Base-by-base conservation (phyloP, 768 basidiomycete genomes). In the Lactifluus echinatus region DNA sequence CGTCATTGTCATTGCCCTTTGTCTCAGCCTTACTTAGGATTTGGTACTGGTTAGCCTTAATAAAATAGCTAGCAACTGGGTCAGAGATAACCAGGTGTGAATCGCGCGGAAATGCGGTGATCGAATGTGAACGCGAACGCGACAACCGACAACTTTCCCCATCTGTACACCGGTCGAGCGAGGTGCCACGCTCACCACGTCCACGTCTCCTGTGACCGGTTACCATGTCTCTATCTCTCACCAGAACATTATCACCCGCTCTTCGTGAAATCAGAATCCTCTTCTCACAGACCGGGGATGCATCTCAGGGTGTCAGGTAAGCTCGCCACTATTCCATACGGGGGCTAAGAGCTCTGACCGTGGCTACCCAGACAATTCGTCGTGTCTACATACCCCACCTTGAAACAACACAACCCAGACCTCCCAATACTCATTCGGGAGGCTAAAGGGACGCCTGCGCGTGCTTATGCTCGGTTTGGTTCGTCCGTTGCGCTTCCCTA, bases 381-480 rank as follows among this genome's bases (percentile, higher is more conserved):
- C 66, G 69, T 82, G 42, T 77, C 87, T 26, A 79, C 82, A 61
- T 91, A 92, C 67, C 81, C 86, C 4, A 63, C 75, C 51, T 80
- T 91, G 66, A 91, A 92, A 74, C 78, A 87, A 68, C 74, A 85
- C 70, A 93, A 93, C 67, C 90, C 89, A 37, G 84, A 93, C 72
- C 73, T 93, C n/a, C 90, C 89, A 17, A 78, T 90, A 36, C 70
- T 92, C 64, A 87, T 92, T 65, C 79, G 90, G 64, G 87, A 90
- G 72, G 90, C 88, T 15, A 74, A 73, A 52, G 87, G 83, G 36
- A 89, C 87, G 8, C 88, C 87, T 36, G 89, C 89, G 60, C 78
- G 90, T 66, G 81, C 80, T 46, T 93, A 91, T 78, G 89, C 87
- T 52, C 77, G 90, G 66, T 93, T 89, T 67, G 89, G 90, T 93